phyloP scores from a whole-genome alignment of 163 green algal species.

The Volvox carteri region DNA sequence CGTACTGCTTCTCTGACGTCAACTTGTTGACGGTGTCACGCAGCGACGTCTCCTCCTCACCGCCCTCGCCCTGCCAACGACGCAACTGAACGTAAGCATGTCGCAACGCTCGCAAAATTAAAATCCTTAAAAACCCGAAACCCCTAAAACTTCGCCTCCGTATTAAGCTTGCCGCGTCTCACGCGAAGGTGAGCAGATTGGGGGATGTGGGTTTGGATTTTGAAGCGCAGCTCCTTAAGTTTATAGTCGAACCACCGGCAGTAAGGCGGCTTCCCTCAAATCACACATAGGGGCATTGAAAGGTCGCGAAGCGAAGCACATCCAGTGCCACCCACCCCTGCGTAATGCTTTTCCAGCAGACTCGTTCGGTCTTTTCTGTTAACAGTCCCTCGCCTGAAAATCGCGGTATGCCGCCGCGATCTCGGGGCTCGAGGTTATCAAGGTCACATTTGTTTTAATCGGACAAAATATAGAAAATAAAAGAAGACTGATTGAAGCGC shows the following conservation, averaged over 20 bases:
- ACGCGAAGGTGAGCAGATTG: not conserved
- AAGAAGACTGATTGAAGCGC: not conserved
- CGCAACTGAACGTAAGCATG: not conserved
- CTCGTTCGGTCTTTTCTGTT: too few species aligned
- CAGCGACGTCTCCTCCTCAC: conserved; percentile 36
- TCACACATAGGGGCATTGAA: too few species aligned
- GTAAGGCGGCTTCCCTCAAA: too few species aligned
- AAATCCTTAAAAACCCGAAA: not conserved
- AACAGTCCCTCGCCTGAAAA: too few species aligned
- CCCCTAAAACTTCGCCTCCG: not conserved
- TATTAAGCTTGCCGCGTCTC: not conserved
- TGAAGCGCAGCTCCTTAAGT: too few species aligned
- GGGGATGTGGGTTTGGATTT: not conserved
- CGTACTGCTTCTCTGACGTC: conserved; percentile 21
- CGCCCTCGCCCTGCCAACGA: conserved; percentile 18
- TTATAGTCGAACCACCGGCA: too few species aligned
- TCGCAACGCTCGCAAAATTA: not conserved
- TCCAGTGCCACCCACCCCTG: too few species aligned
- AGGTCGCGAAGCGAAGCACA: too few species aligned
- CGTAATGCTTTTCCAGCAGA: too few species aligned
- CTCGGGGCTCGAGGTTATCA: not conserved
- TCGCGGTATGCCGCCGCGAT: too few species aligned
- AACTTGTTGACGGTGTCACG: conserved; percentile 17
- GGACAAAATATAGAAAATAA: not conserved
- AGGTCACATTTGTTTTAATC: not conserved